Base-by-base conservation (phyloP, 306 rosid species). In the Echinosophora koreensis region DNA sequence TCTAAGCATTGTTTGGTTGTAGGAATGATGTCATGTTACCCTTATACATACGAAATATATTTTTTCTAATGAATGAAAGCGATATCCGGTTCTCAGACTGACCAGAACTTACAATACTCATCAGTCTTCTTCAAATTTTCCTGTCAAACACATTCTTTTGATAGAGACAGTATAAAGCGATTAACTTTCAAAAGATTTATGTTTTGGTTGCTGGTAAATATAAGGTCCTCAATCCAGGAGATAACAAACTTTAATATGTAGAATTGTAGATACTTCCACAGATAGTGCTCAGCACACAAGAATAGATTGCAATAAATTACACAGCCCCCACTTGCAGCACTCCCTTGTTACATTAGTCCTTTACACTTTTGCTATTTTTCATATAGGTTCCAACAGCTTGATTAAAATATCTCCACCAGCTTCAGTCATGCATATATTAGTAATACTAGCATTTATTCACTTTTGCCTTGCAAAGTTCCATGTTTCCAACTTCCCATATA, bases 1-100 rank as follows among this genome's bases (percentile, higher is more conserved):
- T 41, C 51, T 15, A 64, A 67, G 62, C 77, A 59, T 78, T 81
- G 82, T 78, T 74, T 81, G 76, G 46, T 81, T 44, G 69, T 74
- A 78, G 86, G 82, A 72, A 41, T 74, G 61, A 49, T 69, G 51
- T 69, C 57, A 60, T 73, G 71, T 73, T 82, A 50, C 65, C 57
- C 13, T 71, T 82, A 68, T 44, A 55, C 2, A 30, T 3, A 22
- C 35, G 17, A 60, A 77, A 5, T 66, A 46, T 66, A 42, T 71
- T 60, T 28, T 66, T 72, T 61, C 47, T 22, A 46, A 55, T 69
- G 73, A 82, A 32, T 51, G 77, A 75, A 69, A 75, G 22, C 28
- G 15, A 60, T 77, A 57, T 47, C 34, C 22, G 63, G 61, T 66
- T 49, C 47, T 71, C 54, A 77, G 50, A 17, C 64, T 67, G 72